Conservation (phyloP, 148 eudicot species). For the Vaccinium darrowii region DNA sequence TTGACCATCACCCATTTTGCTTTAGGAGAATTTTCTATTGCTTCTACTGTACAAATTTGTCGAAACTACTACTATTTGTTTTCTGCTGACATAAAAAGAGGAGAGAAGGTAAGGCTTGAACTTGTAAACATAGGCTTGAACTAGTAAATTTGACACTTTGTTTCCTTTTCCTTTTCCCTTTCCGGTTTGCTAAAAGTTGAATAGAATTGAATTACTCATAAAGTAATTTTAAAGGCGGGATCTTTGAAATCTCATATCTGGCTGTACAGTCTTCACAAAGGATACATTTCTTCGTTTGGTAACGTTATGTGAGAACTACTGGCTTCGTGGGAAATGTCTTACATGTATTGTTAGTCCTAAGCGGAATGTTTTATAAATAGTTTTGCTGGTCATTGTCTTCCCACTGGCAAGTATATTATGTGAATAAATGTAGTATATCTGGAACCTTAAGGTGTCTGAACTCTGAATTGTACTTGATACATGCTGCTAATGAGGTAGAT, state of each 20-base stretch:
- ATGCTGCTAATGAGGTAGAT: background rate
- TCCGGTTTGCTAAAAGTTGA: background rate
- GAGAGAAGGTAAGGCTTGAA: background rate
- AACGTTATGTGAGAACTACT: background rate
- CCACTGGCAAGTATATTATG: background rate
- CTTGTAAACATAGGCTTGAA: background rate
- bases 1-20: constrained; percentile 2
- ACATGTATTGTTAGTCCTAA: background rate
- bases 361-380: background rate
- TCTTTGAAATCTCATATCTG: background rate
- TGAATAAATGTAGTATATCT: background rate
- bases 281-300: background rate
- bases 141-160: background rate
- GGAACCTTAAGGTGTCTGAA: background rate
- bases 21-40: background rate
- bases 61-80: background rate
- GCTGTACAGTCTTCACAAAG: background rate
- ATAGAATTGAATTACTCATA: background rate
- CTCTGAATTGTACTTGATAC: background rate
- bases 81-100: background rate
- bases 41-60: background rate
- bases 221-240: background rate
- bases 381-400: background rate
- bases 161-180: background rate
- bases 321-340: background rate